These are phyloP conservation scores for Novymonas esmeraldas DNA, from an alignment of 208 protist genomes.

Conservation along the genomic window DNA sequence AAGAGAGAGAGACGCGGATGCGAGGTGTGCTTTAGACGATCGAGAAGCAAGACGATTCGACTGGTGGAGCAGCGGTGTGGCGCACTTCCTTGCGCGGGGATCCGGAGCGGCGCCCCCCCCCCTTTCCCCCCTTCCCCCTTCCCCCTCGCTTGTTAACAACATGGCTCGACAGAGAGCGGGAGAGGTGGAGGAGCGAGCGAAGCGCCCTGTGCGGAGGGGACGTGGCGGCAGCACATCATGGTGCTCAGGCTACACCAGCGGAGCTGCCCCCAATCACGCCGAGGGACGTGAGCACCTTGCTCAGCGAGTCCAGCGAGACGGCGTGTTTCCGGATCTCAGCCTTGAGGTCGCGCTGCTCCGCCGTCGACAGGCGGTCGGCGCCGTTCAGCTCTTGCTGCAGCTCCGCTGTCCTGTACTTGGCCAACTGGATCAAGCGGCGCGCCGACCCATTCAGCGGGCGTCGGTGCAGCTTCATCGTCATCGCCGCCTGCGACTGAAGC, in stretches of 20 bases:
- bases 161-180: too few species aligned
- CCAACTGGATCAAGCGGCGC: conserved; percentile 16
- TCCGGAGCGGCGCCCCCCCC: too few species aligned
- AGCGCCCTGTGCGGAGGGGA: too few species aligned
- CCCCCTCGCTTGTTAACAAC: too few species aligned
- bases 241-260: not conserved
- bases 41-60: too few species aligned
- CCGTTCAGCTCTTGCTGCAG: conserved; percentile 12
- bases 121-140: too few species aligned
- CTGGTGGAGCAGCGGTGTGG: too few species aligned
- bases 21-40: too few species aligned
- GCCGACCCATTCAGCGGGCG: conserved; percentile 34
- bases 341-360: conserved; percentile 18
- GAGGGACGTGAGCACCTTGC: conserved; percentile 1
- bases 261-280: not conserved
- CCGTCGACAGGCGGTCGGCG: not conserved
- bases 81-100: too few species aligned
- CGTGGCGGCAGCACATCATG: too few species aligned
- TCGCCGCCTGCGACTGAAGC: conserved; percentile 19
- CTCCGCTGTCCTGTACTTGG: conserved; percentile 12
- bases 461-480: conserved; percentile 22
- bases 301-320: conserved; percentile 6
- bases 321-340: conserved; percentile 17
- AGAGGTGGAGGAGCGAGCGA: too few species aligned
- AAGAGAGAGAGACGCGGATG: not conserved